Evolutionary conservation across 768 basidiomycete species (phyloP).

Genomic region (Leccinum rimulosum): DNA sequence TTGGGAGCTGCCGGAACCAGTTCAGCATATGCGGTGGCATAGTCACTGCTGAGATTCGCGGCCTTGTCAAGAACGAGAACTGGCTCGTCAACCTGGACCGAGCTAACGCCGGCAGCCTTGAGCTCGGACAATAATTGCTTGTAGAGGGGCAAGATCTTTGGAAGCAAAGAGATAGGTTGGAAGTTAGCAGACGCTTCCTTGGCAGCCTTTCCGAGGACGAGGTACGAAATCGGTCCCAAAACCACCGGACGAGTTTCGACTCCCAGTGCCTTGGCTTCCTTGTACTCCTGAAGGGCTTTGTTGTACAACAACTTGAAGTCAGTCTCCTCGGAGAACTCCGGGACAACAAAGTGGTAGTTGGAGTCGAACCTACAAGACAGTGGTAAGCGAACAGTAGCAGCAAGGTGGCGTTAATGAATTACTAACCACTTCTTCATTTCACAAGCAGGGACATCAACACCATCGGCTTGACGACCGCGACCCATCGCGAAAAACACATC

Average conservation of each 20-base stretch:
- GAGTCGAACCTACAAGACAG: constrained; percentile 79
- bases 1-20: constrained; percentile 83
- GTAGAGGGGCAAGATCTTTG: constrained; percentile 90
- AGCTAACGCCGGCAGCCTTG: constrained; percentile 89
- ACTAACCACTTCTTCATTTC: constrained; percentile 99
- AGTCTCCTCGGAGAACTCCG: constrained; percentile 85
- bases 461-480: constrained; percentile 92
- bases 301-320: constrained; percentile 96
- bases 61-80: constrained; percentile 90
- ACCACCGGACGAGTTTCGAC: constrained; percentile 92
- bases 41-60: constrained; percentile 73
- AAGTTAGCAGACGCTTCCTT: constrained; percentile 83
- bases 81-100: constrained; percentile 97
- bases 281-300: constrained; percentile 92
- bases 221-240: constrained; percentile 94
- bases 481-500: constrained; percentile 99
- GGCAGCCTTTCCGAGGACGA: constrained; percentile 86
- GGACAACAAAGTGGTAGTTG: constrained; percentile 99
- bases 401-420: neutral
- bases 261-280: constrained; percentile 90
- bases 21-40: constrained; percentile 73
- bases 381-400: neutral
- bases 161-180: constrained; percentile 87
- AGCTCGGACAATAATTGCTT: constrained; percentile 85
- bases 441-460: constrained; percentile 93